These are phyloP conservation scores for Postia placenta DNA, from an alignment of 768 basidiomycete genomes.

Conservation along the genomic window DNA sequence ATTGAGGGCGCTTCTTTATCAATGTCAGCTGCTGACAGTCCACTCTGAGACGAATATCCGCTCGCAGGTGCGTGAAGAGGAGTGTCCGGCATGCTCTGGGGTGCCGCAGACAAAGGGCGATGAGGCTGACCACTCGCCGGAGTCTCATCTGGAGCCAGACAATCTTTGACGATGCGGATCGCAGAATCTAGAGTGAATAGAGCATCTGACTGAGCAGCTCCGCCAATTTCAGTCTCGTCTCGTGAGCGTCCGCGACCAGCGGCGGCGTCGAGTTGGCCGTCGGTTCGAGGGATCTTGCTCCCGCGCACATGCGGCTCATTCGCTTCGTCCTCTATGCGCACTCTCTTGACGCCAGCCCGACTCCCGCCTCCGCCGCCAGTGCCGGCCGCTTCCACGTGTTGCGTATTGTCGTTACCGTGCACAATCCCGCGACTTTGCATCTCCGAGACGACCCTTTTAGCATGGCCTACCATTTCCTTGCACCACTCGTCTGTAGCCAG, in stretches of 20 bases:
- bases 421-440: background rate
- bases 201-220: background rate
- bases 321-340: background rate
- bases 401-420: background rate
- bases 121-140: background rate
- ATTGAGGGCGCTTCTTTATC: background rate
- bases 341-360: background rate
- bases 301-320: background rate
- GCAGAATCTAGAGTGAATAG: background rate
- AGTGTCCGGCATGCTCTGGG: too few relatives aligned
- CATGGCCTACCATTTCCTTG: constrained; percentile 13
- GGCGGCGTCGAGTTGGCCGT: background rate
- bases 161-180: background rate
- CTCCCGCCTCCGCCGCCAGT: background rate
- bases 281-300: background rate
- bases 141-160: background rate
- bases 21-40: background rate
- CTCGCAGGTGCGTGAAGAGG: background rate
- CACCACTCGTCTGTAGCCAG: constrained; percentile 16
- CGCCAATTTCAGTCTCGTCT: too few relatives aligned
- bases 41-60: background rate
- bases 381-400: too few relatives aligned
- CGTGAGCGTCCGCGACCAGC: too few relatives aligned
- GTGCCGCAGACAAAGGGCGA: too few relatives aligned
- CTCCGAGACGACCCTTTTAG: constrained; percentile 5